Conservation (phyloP, 768 basidiomycete species). For the Cyclocybe cylindracea region DNA sequence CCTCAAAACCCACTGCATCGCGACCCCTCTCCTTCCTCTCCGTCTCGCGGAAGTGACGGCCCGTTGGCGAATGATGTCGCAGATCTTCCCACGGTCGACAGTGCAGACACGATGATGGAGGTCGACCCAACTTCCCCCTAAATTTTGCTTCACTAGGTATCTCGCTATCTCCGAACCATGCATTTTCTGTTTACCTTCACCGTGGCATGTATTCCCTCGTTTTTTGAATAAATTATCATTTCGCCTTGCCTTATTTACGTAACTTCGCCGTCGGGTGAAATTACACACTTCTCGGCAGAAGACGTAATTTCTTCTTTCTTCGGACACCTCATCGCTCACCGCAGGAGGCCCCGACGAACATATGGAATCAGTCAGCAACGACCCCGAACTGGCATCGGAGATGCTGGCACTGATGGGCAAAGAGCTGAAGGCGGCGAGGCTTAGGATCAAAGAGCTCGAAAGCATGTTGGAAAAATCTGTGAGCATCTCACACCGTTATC, state of each 20-base stretch:
- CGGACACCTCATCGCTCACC: no score
- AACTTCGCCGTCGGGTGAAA: no score
- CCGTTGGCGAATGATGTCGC: constrained; percentile 1
- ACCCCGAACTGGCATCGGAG: constrained; percentile 15
- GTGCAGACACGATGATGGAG: constrained; percentile 29
- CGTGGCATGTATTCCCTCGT: neutral
- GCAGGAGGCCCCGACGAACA: no score
- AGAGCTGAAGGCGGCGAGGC: constrained; percentile 11
- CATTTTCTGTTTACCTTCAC: neutral
- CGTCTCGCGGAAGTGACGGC: constrained; percentile 3
- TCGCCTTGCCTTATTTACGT: no score
- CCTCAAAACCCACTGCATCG: constrained; percentile 7
- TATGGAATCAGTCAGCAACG: constrained; percentile 5
- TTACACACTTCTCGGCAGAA: no score
- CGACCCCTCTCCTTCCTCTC: constrained; percentile 5
- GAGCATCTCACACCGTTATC: neutral
- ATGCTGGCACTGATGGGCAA: constrained; percentile 8
- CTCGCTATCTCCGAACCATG: neutral
- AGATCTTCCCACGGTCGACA: constrained; percentile 24
- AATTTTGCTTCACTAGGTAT: neutral
- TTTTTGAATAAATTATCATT: no score
- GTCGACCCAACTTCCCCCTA: constrained; percentile 20
- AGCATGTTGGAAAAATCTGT: neutral
- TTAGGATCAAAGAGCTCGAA: constrained; percentile 7
- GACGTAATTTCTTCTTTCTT: no score